These are phyloP conservation scores for Ceratobasidium papillatum DNA, from an alignment of 1,284 basidiomycete genomes.

Conservation along the genomic window DNA sequence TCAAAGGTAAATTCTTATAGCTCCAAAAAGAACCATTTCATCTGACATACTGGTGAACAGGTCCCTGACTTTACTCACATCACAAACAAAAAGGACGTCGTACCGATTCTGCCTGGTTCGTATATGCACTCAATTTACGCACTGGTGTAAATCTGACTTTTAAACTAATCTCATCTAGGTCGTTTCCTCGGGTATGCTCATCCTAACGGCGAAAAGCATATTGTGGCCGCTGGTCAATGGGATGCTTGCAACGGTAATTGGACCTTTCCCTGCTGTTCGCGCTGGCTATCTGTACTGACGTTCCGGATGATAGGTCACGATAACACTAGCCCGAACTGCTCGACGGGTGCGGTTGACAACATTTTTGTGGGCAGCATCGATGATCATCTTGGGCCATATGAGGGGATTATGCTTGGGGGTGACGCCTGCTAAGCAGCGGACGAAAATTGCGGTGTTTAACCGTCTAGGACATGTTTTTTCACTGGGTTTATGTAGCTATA, in stretches of 20 bases:
- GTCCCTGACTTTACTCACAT: constrained; percentile 56
- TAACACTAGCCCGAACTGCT: constrained; percentile 39
- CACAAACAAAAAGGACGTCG: constrained; percentile 59
- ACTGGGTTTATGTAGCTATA: neutral
- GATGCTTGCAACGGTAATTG: constrained; percentile 45
- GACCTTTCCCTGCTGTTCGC: too few species aligned
- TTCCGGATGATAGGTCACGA: constrained; percentile 41
- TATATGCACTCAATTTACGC: neutral
- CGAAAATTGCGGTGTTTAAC: too few species aligned
- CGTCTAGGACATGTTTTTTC: too few species aligned
- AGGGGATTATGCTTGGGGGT: constrained; percentile 15
- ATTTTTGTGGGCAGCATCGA: constrained; percentile 30
- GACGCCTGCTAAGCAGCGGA: constrained; percentile 9
- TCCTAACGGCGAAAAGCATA: constrained; percentile 51
- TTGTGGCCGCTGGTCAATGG: constrained; percentile 41
- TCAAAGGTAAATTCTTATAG: constrained; percentile 18
- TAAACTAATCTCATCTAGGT: neutral
- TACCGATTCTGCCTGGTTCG: constrained; percentile 58
- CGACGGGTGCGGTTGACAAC: constrained; percentile 37
- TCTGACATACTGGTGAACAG: constrained; percentile 42
- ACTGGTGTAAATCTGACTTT: neutral
- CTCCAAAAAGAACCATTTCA: too few species aligned
- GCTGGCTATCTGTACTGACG: too few species aligned
- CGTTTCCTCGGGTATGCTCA: constrained; percentile 42
- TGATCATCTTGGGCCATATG: constrained; percentile 36